Evolutionary conservation across 148 eudicot genomes (phyloP), one percentile per base, ranked within the genome.

Genomic region (Vaccinium darrowii): DNA sequence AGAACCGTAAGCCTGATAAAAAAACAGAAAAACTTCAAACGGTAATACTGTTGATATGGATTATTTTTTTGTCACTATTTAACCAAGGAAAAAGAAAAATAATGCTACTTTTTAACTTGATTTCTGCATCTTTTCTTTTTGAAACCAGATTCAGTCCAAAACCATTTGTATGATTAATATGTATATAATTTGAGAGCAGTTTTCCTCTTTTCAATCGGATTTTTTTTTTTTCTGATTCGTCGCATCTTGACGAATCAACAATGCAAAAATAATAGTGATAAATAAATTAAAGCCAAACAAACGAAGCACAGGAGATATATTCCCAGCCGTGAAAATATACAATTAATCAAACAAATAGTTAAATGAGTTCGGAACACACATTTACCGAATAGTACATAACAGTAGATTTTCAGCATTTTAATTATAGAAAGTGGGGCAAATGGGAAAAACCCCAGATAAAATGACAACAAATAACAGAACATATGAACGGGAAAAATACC

Each of bases 401-500:
- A 56, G 2, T 14, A 56, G 0, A 14, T 56, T 51, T 51, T 8
- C 12, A 14, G 18, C 13, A 56, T 13, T 56, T 15, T 56, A 8
- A 51, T 65, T 65, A 23, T 13, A 73, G 36, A 73, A 36, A 8
- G 9, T 15, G 77, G 50, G 50, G 77, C 50, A 39, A 50, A 16
- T 73, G 51, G 77, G 77, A 73, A 73, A 73, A 73, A 39, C 77
- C 77, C 77, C 77, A 73, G 77, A 13, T 1, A 27, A 69, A 73
- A 18, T 72, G 16, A 14, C 39, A 73, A 73, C 76, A 73, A 36
- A 73, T 7, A 36, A 5, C 9, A 33, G 16, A 14, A 16, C 12
- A 18, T 39, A 73, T 39, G 50, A 39, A 76, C 74, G 74, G 53
- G 53, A 3, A 74, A 74, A 76, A 76, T 21, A 18, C 53, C 54